Evolutionary conservation across 2,329 filamentous ascomycete genomes (phyloP).

Genomic region (Escovopsis sp.): DNA sequence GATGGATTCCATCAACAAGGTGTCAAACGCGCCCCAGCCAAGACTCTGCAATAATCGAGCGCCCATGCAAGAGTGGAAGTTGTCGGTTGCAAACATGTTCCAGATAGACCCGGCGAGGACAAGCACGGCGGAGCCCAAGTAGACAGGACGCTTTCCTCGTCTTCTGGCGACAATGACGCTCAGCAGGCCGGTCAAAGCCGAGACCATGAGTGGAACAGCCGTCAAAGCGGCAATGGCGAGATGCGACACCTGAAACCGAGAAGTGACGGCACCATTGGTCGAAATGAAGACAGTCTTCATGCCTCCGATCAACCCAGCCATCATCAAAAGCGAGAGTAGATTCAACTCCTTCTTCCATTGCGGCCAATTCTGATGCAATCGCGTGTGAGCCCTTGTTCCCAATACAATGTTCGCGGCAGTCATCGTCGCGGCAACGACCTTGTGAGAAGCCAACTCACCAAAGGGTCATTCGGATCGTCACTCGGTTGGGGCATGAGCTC

Average conservation of each 20-base stretch:
- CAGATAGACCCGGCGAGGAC: conserved; percentile 36
- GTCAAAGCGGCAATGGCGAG: conserved; percentile 34
- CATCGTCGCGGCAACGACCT: too few species aligned
- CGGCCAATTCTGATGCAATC: conserved; percentile 35
- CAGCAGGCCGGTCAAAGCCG: conserved; percentile 28
- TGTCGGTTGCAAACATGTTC: conserved; percentile 29
- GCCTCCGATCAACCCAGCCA: conserved; percentile 31
- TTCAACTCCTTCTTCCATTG: conserved; percentile 37
- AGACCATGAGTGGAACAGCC: conserved; percentile 36
- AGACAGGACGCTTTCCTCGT: conserved; percentile 39
- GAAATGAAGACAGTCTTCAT: conserved; percentile 40
- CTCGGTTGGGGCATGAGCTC: conserved; percentile 42
- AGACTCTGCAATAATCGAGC: conserved; percentile 40
- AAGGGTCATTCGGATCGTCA: conserved; percentile 37
- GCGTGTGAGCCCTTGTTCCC: background rate
- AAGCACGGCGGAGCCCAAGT: conserved; percentile 29
- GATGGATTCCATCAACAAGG: conserved; percentile 35
- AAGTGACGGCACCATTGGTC: conserved; percentile 30
- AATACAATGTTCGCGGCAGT: too few species aligned
- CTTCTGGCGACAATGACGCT: conserved; percentile 29
- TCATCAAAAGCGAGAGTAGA: conserved; percentile 30
- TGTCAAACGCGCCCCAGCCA: conserved; percentile 45
- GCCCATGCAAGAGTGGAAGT: conserved; percentile 32
- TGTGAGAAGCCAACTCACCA: conserved; percentile 25
- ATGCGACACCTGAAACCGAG: conserved; percentile 29